Percentiles rank a stretch among this genome's conserved stretches.
These are phyloP conservation scores for Trichoderma brevicompactum DNA, from an alignment of 2,329 filamentous ascomycete species.

Conservation along the genomic window DNA sequence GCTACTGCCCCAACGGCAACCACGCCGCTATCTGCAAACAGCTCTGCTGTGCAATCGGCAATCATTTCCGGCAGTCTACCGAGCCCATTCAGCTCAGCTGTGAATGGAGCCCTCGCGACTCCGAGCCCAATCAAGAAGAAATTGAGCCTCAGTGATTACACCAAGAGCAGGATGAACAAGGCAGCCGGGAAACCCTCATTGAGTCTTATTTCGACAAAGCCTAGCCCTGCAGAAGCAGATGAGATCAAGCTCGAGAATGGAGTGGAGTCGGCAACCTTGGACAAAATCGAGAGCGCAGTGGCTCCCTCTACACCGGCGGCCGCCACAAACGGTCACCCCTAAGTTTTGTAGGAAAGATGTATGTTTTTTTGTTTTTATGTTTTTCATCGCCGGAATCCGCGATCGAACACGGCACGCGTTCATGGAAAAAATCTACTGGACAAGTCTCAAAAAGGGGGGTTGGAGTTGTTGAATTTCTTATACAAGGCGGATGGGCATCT, in stretches of 20 bases:
- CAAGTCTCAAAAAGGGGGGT: slow-evolving; percentile 37
- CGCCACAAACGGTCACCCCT: slow-evolving; percentile 39
- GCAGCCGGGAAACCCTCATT: slow-evolving; percentile 47
- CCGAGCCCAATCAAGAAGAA: slow-evolving; percentile 70
- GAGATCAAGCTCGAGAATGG: slow-evolving; percentile 45
- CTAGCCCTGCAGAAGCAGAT: slow-evolving; percentile 43
- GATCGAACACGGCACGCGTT: slow-evolving; percentile 30
- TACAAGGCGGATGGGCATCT: slow-evolving; percentile 23
- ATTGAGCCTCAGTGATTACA: slow-evolving; percentile 68
- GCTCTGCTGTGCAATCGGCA: slow-evolving; percentile 55
- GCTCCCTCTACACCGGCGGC: slow-evolving; percentile 33
- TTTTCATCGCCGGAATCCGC: slow-evolving; percentile 6
- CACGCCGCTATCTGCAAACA: slow-evolving; percentile 54
- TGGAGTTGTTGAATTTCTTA: slow-evolving; percentile 35
- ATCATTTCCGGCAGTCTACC: slow-evolving; percentile 49
- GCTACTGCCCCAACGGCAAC: slow-evolving; percentile 43
- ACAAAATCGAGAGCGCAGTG: slow-evolving; percentile 38
- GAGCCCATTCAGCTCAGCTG: slow-evolving; percentile 49
- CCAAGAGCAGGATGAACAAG: slow-evolving; percentile 62
- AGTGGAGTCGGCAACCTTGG: slow-evolving; percentile 39
- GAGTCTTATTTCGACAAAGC: slow-evolving; percentile 38
- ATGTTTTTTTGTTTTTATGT: slow-evolving; percentile 35
- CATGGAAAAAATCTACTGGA: slow-evolving; percentile 30
- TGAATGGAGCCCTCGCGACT: slow-evolving; percentile 51
- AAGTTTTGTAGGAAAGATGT: slow-evolving; percentile 33